Conservation (phyloP, 331 rosid genomes). For the Quercus phellos region DNA sequence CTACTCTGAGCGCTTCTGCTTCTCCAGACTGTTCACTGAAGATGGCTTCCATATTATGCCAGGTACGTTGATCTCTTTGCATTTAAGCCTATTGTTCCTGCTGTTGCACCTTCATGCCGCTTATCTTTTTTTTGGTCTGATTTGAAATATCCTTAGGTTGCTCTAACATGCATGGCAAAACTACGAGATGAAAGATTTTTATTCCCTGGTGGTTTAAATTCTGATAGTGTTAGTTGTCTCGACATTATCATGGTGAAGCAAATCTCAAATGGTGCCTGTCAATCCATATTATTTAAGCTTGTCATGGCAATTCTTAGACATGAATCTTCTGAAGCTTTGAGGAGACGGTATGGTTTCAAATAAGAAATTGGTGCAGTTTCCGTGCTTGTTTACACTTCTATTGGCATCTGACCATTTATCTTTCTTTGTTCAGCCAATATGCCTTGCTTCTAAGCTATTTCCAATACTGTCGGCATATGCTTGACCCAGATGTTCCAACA, state of each 20-base stretch:
- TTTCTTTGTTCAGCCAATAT: slow-evolving; percentile 69
- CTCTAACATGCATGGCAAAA: slow-evolving; percentile 95
- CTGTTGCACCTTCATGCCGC: slow-evolving; percentile 5
- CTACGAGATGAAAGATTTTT: slow-evolving; percentile 88
- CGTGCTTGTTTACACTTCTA: slow-evolving; percentile 19
- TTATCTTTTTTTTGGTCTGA: slow-evolving; percentile 11
- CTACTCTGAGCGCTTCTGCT: slow-evolving; percentile 81
- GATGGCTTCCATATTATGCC: slow-evolving; percentile 89
- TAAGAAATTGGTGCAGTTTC: slow-evolving; percentile 7
- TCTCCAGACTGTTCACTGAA: slow-evolving; percentile 92
- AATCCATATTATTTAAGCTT: slow-evolving; percentile 82
- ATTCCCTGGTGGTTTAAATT: slow-evolving; percentile 68
- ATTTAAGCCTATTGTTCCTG: slow-evolving; percentile 5
- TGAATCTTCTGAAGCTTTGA: slow-evolving; percentile 88
- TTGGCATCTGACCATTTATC: slow-evolving; percentile 38
- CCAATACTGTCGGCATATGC: slow-evolving; percentile 86
- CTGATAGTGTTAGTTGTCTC: slow-evolving; percentile 70
- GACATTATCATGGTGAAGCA: slow-evolving; percentile 80
- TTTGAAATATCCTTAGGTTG: slow-evolving; percentile 54
- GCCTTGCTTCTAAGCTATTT: slow-evolving; percentile 93
- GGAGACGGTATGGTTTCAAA: slow-evolving; percentile 69
- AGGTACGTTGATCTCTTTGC: slow-evolving; percentile 36
- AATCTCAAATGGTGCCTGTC: slow-evolving; percentile 89
- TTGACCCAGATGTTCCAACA: slow-evolving; percentile 89
- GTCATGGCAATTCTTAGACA: slow-evolving; percentile 74